Base-by-base conservation (phyloP, 2,329 filamentous ascomycete species). In the Cucurbitaria berberidis region DNA sequence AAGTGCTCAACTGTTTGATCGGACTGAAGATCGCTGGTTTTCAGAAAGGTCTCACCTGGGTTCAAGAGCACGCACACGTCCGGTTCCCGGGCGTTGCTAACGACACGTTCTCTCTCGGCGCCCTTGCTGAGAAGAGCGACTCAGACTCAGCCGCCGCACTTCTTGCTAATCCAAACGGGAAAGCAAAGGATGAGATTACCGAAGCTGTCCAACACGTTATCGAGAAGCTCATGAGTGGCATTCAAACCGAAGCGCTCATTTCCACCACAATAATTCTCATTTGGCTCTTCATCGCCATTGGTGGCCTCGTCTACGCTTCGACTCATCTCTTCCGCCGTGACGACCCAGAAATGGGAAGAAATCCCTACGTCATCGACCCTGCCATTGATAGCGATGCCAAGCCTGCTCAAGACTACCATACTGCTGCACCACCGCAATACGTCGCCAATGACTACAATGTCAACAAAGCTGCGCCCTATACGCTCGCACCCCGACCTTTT, bases 41-140 rank as follows among this genome's bases (percentile, higher is more conserved):
- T 60, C 86, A 98, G 73, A 88, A 89, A 69, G 95, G 89, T 11
- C 82, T 98, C n/a, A 96, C 90, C 0, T 99, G 93, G 93, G 89
- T 96, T 10, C 85, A 90, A 66, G 88, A 98, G 62, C 80, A 98
- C 71, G 91, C 95, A 3, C 85, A 95, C 57, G 83, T 99, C 64
- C 80, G 85, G 54, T 89, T 99, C 64, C 95, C 95, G 0, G 76
- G 84, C 47, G 86, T 98, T 55, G 81, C 85, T 22, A 88, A 90
- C 65, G 84, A 96, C 71, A 90, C 89, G 1, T 96, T 98, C 77
- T 93, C 90, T 53, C 78, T 88, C 47, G 92, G 93, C 36, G 90
- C 93, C 50, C 79, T 85, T 27, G 81, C 78, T 22, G 81, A 81
- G 64, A 74, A 84, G 41, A 74, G 78, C 52, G 73, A 76, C 46